These are phyloP conservation scores for Cordia subcordata DNA, from an alignment of 257 asterid genomes.

Conservation along the genomic window DNA sequence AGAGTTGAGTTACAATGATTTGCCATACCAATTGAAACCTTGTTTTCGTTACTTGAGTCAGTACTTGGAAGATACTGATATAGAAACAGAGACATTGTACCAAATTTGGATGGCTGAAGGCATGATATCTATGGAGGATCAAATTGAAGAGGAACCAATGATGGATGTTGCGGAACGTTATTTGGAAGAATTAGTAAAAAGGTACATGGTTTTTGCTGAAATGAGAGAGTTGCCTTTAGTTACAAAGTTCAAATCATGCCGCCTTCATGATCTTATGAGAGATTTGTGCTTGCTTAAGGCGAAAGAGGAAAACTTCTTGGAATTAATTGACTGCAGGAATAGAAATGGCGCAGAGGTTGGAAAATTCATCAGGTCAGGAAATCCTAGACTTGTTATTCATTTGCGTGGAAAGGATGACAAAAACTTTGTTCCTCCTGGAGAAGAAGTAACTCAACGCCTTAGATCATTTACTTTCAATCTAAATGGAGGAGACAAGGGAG, in stretches of 20 bases:
- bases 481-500: not conserved
- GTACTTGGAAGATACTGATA: conserved; percentile 1
- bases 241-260: not conserved
- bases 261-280: conserved; percentile 12
- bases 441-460: not conserved
- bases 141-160: not conserved
- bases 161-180: conserved; percentile 3
- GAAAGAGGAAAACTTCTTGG: conserved; percentile 1
- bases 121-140: not conserved
- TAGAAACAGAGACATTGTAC: not conserved
- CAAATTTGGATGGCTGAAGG: conserved; percentile 8
- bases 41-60: conserved; percentile 12
- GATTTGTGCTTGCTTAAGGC: conserved; percentile 7
- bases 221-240: too few species aligned
- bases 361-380: not conserved
- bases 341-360: not conserved
- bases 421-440: not conserved
- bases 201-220: not conserved
- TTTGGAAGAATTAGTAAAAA: not conserved
- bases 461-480: not conserved
- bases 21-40: conserved; percentile 4
- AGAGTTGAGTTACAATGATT: conserved; percentile 4
- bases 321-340: not conserved
- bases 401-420: not conserved
- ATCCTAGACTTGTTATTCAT: not conserved